A percentile compares a stretch with the other conserved stretches of the same genome.
These are phyloP conservation scores for Gyromitra esculenta DNA, from an alignment of 2,329 filamentous ascomycete genomes.

Conservation along the genomic window DNA sequence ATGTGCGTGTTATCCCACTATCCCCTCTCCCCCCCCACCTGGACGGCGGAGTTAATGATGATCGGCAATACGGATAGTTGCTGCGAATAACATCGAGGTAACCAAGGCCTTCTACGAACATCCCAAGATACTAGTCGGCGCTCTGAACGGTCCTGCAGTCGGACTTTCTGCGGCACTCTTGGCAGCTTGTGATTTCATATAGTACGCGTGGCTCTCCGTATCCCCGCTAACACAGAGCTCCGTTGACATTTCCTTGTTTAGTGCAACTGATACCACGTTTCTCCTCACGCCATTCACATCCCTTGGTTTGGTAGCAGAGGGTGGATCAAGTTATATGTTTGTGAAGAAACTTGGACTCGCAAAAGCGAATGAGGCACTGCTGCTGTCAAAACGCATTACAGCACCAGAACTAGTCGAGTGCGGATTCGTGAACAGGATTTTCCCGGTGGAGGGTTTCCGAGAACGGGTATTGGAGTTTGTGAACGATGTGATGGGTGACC, in stretches of 20 bases:
- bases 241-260: constrained; percentile 8
- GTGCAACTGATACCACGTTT: constrained; percentile 75
- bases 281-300: constrained; percentile 91
- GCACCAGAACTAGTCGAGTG: constrained; percentile 76
- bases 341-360: constrained; percentile 80
- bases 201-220: constrained; percentile 60
- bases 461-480: constrained; percentile 79
- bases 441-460: constrained; percentile 74
- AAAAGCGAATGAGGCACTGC: constrained; percentile 89
- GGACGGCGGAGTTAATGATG: background rate
- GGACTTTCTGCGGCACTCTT: constrained; percentile 86
- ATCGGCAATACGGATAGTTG: constrained; percentile 66
- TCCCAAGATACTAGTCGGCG: constrained; percentile 90
- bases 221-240: background rate
- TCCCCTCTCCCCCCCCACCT: too few species aligned
- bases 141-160: constrained; percentile 89
- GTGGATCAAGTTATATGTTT: constrained; percentile 79
- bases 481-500: constrained; percentile 78
- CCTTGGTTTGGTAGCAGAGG: constrained; percentile 89
- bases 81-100: constrained; percentile 86
- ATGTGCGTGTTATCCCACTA: constrained; percentile 17
- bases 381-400: constrained; percentile 83
- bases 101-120: constrained; percentile 92
- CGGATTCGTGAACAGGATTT: constrained; percentile 88
- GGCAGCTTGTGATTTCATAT: constrained; percentile 90